A percentile compares a stretch with the other conserved stretches of the same genome.
Conservation (phyloP, 768 basidiomycete species). For the Stropharia rugosoannulata region DNA sequence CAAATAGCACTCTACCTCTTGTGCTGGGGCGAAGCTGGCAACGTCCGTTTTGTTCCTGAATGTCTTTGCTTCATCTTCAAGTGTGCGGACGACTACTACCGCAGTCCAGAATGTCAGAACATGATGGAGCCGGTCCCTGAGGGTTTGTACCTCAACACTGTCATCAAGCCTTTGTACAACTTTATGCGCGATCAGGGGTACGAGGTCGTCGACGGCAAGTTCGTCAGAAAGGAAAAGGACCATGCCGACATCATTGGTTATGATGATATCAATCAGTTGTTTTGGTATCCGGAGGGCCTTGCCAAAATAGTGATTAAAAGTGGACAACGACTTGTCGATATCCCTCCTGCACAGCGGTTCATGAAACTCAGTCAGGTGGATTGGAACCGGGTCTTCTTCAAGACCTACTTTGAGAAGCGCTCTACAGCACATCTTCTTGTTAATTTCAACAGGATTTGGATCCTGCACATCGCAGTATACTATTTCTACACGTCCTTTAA, state of each 20-base stretch:
- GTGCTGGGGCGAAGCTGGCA: constrained; percentile 98
- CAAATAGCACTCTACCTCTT: constrained; percentile 95
- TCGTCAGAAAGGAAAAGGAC: constrained; percentile 90
- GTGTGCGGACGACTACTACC: constrained; percentile 99
- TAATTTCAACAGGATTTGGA: constrained; percentile 99
- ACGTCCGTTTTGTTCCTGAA: constrained; percentile 96
- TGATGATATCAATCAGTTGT: constrained; percentile 98
- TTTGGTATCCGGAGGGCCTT: constrained; percentile 99
- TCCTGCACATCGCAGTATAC: constrained; percentile 88
- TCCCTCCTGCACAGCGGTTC: constrained; percentile 90
- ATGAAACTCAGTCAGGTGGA: constrained; percentile 90
- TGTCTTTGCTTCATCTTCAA: constrained; percentile 99
- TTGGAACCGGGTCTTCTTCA: constrained; percentile 96
- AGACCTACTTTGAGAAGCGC: constrained; percentile 97
- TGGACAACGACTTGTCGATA: constrained; percentile 91
- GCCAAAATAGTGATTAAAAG: constrained; percentile 88
- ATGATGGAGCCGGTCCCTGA: constrained; percentile 90
- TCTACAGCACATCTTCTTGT: constrained; percentile 91
- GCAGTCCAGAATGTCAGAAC: constrained; percentile 97
- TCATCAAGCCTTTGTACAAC: constrained; percentile 93
- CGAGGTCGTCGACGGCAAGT: constrained; percentile 93
- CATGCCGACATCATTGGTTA: constrained; percentile 98
- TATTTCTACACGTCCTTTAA: constrained; percentile 99
- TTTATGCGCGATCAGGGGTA: constrained; percentile 98
- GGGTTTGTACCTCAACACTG: constrained; percentile 86